These are phyloP conservation scores for Taphrina pruni DNA, from an alignment of 1,139 yeast genomes.

Conservation along the genomic window DNA sequence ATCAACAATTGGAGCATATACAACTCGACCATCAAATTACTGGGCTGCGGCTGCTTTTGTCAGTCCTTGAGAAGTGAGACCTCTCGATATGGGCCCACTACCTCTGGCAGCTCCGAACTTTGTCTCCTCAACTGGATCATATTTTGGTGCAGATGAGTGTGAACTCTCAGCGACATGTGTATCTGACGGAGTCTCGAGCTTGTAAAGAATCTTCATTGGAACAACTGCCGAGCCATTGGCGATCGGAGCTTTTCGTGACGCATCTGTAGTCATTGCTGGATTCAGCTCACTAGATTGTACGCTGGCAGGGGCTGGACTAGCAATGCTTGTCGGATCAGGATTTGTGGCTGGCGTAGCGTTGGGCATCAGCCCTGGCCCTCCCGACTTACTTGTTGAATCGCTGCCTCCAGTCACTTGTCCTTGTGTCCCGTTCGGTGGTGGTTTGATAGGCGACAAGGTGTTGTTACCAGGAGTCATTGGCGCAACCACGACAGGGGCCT, in stretches of 20 bases:
- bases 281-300: not conserved
- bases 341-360: not conserved
- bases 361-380: not conserved
- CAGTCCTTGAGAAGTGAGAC: slow-evolving; percentile 3
- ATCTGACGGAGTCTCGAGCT: not conserved
- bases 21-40: not conserved
- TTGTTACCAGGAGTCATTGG: not conserved
- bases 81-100: slow-evolving; percentile 5
- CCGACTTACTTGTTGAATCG: not conserved
- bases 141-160: not conserved
- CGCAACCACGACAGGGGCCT: not conserved
- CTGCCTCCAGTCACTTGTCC: not conserved
- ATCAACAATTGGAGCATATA: not conserved
- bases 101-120: slow-evolving; percentile 9
- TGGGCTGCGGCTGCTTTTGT: slow-evolving; percentile 18
- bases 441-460: not conserved
- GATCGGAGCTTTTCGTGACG: not conserved
- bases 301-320: not conserved
- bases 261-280: not conserved
- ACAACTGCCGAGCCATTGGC: not conserved
- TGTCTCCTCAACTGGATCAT: not conserved
- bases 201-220: not conserved
- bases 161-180: not conserved
- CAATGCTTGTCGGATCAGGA: not conserved
- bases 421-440: not conserved